Evolutionary conservation across 2,329 filamentous ascomycete species (phyloP).

Genomic region (Coleophoma cylindrospora): DNA sequence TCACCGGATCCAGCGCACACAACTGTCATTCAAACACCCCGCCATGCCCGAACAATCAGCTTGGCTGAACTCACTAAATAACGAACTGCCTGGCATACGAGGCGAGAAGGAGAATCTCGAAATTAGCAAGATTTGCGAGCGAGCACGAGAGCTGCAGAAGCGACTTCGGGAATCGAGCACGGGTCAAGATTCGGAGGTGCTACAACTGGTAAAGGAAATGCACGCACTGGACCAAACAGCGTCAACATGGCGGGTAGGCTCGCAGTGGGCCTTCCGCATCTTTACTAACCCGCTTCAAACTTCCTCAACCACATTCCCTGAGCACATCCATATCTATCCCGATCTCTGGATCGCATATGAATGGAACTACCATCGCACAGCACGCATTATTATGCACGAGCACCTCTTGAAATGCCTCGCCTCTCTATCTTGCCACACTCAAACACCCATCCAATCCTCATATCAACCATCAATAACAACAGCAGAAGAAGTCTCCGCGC

Average conservation of each 20-base stretch:
- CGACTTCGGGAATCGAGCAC: slow-evolving; percentile 5
- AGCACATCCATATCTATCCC: slow-evolving; percentile 28
- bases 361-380: slow-evolving; percentile 35
- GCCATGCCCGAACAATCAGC: slow-evolving; percentile 23
- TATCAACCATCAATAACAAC: slow-evolving; percentile 1
- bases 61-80: slow-evolving; percentile 27
- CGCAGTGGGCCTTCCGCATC: slow-evolving; percentile 28
- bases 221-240: slow-evolving; percentile 25
- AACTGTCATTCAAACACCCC: slow-evolving; percentile 25
- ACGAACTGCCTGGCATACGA: slow-evolving; percentile 19
- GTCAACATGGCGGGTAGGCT: slow-evolving; percentile 24
- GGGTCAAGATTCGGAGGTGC: slow-evolving; percentile 4
- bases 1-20: slow-evolving; percentile 30
- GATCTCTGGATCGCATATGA: slow-evolving; percentile 37
- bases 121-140: slow-evolving; percentile 25
- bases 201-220: slow-evolving; percentile 27
- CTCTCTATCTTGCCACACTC: neutral
- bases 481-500: neutral
- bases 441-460: slow-evolving; percentile 9
- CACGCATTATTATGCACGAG: slow-evolving; percentile 30
- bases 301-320: neutral
- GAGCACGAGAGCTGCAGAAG: slow-evolving; percentile 23
- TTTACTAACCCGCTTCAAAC: slow-evolving; percentile 11
- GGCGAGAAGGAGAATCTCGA: slow-evolving; percentile 23
- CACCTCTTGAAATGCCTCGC: slow-evolving; percentile 26